A percentile compares a stretch with the other conserved stretches of the same genome.
Evolutionary conservation across 2,329 filamentous ascomycete species (phyloP).

Genomic region (Ceratocystis variospora): DNA sequence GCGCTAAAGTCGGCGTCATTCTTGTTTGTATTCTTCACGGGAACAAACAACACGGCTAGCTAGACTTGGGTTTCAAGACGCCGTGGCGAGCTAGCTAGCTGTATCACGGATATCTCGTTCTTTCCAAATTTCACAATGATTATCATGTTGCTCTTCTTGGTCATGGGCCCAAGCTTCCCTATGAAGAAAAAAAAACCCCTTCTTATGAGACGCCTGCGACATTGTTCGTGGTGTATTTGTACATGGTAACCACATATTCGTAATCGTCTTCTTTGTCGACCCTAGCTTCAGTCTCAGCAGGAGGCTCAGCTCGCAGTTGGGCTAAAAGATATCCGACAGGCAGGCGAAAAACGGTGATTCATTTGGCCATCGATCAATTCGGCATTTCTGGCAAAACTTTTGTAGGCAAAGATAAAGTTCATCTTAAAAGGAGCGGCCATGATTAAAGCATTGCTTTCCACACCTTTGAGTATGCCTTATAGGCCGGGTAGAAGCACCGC

Average conservation of each 20-base stretch:
- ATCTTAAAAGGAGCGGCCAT: background rate
- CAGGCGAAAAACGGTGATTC: background rate
- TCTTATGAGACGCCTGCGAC: background rate
- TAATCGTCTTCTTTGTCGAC: background rate
- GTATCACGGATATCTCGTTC: background rate
- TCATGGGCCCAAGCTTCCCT: background rate
- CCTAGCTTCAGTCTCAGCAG: background rate
- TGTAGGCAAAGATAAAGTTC: background rate
- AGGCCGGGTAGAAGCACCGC: background rate
- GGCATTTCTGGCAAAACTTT: background rate
- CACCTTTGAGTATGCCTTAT: background rate
- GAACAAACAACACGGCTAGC: background rate
- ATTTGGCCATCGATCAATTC: background rate
- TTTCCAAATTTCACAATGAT: background rate
- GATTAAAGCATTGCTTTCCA: background rate
- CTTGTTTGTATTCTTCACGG: no score
- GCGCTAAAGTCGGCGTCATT: background rate
- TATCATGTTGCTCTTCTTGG: background rate
- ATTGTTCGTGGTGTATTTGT: background rate
- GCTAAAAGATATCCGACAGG: background rate
- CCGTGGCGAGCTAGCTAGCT: background rate
- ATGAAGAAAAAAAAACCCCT: background rate
- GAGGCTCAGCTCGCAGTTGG: background rate
- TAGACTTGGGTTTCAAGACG: background rate
- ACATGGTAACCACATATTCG: background rate